Evolutionary conservation across 2,329 filamentous ascomycete species (phyloP), one percentile per base, ranked within the genome.

Genomic region (Colletotrichum echinochloae): DNA sequence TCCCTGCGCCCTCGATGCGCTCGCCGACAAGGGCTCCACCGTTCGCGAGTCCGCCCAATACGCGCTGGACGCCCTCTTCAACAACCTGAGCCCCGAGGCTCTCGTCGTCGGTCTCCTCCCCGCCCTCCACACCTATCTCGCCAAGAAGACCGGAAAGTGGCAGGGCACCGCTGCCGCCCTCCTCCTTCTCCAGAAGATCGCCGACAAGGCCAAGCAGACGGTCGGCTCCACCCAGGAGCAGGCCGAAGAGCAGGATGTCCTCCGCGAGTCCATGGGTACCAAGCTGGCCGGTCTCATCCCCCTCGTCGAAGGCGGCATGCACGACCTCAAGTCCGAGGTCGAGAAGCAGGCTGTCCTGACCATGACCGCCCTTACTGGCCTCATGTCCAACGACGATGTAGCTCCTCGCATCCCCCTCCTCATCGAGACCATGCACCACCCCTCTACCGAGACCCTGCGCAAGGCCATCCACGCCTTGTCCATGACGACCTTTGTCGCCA

Each of bases 381-480:
- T 99, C 20, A 88, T 99, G 57, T 94, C 94, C 78, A 99, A 99
- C 86, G 96, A 99, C 84, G 96, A 99, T 81, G 95, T 99, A 65
- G 92, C 92, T 30, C 95, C 95, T 56, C 90, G 94, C 77, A 95
- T 99, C 77, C 94, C 95, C 8, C 90, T 98, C 3, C 88, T 99
- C 59, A 91, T 99, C 81, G 94, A 97, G 79, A 93, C 94, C 59
- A 98, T 99, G 91, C 94, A 98, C 80, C 91, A 98, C 76, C 96
- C 96, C 7, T 97, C 94, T 14, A 87, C 93, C 18, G 90, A 97
- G 81, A 94, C 92, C 35, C 88, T 97, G 66, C 94, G 97, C 80
- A 98, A 98, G 85, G 95, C 96, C 39, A 98, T 99, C 74, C 96
- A 98, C 79, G 96, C 95, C 55, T 87, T 99, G 55, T 98, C 95